These are phyloP conservation scores for Ogataea degrootiae DNA, from an alignment of 805 yeast genomes.

Conservation along the genomic window DNA sequence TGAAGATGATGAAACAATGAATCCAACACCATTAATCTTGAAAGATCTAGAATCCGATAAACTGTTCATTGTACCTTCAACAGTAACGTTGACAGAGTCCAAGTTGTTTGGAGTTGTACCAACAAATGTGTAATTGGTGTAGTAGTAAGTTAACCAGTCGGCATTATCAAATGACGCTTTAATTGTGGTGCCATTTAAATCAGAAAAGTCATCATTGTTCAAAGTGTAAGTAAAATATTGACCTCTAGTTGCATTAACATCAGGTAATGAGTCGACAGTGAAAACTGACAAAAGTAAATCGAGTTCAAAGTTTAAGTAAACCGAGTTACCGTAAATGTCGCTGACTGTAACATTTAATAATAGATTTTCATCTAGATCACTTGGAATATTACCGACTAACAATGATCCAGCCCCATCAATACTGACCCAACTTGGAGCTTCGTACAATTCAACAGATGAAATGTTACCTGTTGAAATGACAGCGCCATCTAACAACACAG, in stretches of 20 bases:
- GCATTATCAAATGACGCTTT: slow-evolving; percentile 38
- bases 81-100: slow-evolving; percentile 33
- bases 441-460: slow-evolving; percentile 41
- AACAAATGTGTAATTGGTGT: slow-evolving; percentile 54
- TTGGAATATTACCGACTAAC: slow-evolving; percentile 56
- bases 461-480: slow-evolving; percentile 47
- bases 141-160: slow-evolving; percentile 64
- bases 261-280: slow-evolving; percentile 45
- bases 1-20: slow-evolving; percentile 18
- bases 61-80: slow-evolving; percentile 37
- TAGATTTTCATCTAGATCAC: slow-evolving; percentile 32
- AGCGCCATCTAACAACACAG: slow-evolving; percentile 61
- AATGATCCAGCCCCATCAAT: slow-evolving; percentile 34
- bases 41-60: slow-evolving; percentile 40
- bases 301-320: slow-evolving; percentile 53
- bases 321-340: slow-evolving; percentile 58
- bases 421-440: slow-evolving; percentile 59
- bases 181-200: slow-evolving; percentile 45
- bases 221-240: slow-evolving; percentile 54
- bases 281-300: slow-evolving; percentile 51
- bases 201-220: slow-evolving; percentile 51
- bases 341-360: slow-evolving; percentile 50
- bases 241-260: slow-evolving; percentile 66
- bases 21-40: slow-evolving; percentile 47
- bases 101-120: slow-evolving; percentile 63